A percentile compares a stretch with the other conserved stretches of the same genome.
These are phyloP conservation scores for Cryptococcus neoformans DNA, from an alignment of 1,284 basidiomycete species.

Conservation along the genomic window DNA sequence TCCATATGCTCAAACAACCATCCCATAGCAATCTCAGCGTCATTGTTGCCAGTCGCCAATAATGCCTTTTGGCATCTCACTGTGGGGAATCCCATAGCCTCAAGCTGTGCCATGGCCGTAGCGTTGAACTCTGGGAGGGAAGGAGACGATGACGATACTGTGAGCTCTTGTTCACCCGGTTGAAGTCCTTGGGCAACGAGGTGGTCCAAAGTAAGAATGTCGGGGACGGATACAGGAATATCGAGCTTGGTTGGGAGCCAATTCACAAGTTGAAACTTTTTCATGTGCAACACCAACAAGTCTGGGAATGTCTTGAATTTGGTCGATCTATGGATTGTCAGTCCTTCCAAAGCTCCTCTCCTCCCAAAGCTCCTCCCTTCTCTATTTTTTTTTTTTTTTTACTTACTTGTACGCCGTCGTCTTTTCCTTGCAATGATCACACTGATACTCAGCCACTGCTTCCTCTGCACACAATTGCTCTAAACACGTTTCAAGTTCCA, in stretches of 20 bases:
- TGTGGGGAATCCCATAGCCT: slow-evolving; percentile 83
- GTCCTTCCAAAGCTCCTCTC: background rate
- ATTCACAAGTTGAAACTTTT: slow-evolving; percentile 92
- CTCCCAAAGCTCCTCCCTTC: background rate
- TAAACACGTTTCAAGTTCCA: slow-evolving; percentile 67
- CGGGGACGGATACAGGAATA: slow-evolving; percentile 78
- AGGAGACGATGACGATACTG: slow-evolving; percentile 58
- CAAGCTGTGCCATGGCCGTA: slow-evolving; percentile 67
- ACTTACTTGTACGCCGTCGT: slow-evolving; percentile 64
- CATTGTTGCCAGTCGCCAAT: slow-evolving; percentile 77
- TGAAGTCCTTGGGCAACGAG: slow-evolving; percentile 74
- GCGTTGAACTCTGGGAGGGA: slow-evolving; percentile 65
- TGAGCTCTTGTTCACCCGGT: slow-evolving; percentile 62
- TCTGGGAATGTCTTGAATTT: slow-evolving; percentile 85
- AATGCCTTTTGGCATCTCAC: slow-evolving; percentile 84
- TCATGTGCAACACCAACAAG: slow-evolving; percentile 83
- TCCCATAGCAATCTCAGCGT: slow-evolving; percentile 83
- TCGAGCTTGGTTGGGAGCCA: slow-evolving; percentile 97
- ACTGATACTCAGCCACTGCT: slow-evolving; percentile 64
- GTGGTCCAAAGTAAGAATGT: slow-evolving; percentile 62
- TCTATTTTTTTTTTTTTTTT: background rate
- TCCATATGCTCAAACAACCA: slow-evolving; percentile 98
- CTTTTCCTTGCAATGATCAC: slow-evolving; percentile 60
- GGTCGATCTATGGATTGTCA: slow-evolving; percentile 56
- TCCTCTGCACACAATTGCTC: slow-evolving; percentile 65